These are phyloP conservation scores for Nitzschia sp. DNA, from an alignment of 108 stramenopile species.

Conservation along the genomic window DNA sequence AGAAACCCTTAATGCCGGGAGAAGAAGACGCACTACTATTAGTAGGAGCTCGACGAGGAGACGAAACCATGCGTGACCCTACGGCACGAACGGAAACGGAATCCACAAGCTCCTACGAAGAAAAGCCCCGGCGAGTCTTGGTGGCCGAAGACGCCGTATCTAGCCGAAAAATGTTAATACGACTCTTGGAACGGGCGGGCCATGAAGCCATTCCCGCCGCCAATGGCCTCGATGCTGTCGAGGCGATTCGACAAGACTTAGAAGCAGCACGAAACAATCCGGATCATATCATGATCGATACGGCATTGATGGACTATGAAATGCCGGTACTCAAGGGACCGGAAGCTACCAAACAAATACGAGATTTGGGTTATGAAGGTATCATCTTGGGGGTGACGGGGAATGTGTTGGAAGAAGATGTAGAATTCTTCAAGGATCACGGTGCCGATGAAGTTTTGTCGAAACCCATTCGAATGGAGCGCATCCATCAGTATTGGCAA, in stretches of 20 bases:
- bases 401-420: conserved; percentile 43
- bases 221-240: conserved; percentile 37
- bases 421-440: conserved; percentile 20
- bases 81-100: too few species aligned
- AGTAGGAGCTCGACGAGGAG: too few species aligned
- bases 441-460: conserved; percentile 45
- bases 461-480: conserved; percentile 35
- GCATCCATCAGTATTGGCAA: too few species aligned
- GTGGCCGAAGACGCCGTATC: conserved; percentile 37
- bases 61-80: too few species aligned
- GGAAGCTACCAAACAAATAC: conserved; percentile 29
- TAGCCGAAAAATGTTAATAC: conserved; percentile 43
- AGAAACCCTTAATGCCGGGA: background rate
- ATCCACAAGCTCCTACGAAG: too few species aligned
- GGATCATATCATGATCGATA: conserved; percentile 42
- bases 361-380: conserved; percentile 33
- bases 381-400: conserved; percentile 48
- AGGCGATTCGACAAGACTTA: background rate
- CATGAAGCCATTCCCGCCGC: conserved; percentile 30
- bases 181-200: conserved; percentile 32
- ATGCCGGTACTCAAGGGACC: conserved; percentile 50
- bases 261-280: background rate
- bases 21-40: background rate
- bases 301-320: conserved; percentile 46
- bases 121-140: background rate